Evolutionary conservation across 495 filamentous ascomycete species (phyloP), one percentile per base, ranked within the genome.

Genomic region (Trichoderma parareesei): DNA sequence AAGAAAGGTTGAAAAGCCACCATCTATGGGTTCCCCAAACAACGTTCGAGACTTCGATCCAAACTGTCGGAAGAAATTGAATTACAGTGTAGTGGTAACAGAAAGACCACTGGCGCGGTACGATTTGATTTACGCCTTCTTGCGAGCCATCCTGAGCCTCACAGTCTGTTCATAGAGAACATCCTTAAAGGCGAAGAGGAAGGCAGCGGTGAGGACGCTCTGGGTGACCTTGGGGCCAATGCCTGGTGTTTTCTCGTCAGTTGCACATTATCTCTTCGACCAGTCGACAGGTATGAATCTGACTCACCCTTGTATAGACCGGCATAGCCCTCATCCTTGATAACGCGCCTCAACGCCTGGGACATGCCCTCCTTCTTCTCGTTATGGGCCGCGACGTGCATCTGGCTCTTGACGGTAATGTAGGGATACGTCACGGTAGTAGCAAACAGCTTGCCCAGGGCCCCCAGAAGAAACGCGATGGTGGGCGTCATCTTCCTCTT

Each of bases 151-250:
- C 49, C 82, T 71, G 16, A 85, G 73, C 61, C 72, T 73, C 61
- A 85, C 72, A 0, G 78, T 83, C 71, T 82, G 76, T 71, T 80
- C 82, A 70, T 85, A 85, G 18, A 85, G 76, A 49, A 80, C 91
- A 77, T 99, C 94, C 81, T 99, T 99, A 78, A 99, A 97, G 14
- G 93, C 93, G 72, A 99, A 99, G 64, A 99, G 80, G 75, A 96
- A 94, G 20, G 94, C 94, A 20, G 94, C 94, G 9, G 95, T 99
- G 62, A 98, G 84, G 9, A 97, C 94, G 75, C 92, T 96, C 78
- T 98, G 94, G 14, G 90, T 91, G 18, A 98, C 87, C 79, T 99
- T 99, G 40, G 94, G 90, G 38, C 88, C 91, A 75, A 99, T 96
- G 33, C 91, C 91, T 92, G 64, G 48, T 64, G 27, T 37, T 49